Conservation (phyloP, 2,329 filamentous ascomycete species). For the Pezicula rhizophila region DNA sequence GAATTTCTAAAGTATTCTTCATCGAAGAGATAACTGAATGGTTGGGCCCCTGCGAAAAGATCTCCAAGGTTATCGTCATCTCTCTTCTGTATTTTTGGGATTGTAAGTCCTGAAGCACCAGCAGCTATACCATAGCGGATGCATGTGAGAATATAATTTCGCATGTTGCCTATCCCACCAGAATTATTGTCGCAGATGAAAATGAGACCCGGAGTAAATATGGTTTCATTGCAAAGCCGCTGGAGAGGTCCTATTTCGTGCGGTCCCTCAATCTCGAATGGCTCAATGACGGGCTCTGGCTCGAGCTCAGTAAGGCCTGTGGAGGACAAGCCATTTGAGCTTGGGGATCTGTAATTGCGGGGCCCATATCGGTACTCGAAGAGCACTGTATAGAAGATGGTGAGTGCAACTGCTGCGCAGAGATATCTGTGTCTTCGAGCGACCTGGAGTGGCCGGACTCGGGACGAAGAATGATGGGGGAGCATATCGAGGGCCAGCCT, state of each 20-base stretch:
- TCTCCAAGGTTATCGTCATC: constrained; percentile 35
- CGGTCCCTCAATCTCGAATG: background rate
- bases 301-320: too few relatives aligned
- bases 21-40: constrained; percentile 43
- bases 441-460: too few relatives aligned
- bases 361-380: too few relatives aligned
- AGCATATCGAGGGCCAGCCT: too few relatives aligned
- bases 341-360: too few relatives aligned
- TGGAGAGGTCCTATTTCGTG: constrained; percentile 32
- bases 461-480: too few relatives aligned
- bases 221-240: constrained; percentile 37
- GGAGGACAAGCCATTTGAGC: too few relatives aligned
- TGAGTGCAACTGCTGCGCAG: too few relatives aligned
- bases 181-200: constrained; percentile 46
- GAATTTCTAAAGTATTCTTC: constrained; percentile 36
- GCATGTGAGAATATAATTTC: constrained; percentile 45
- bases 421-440: constrained; percentile 19
- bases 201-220: constrained; percentile 35
- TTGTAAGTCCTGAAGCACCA: constrained; percentile 38
- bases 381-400: too few relatives aligned
- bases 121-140: constrained; percentile 43
- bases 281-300: background rate
- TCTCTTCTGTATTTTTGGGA: constrained; percentile 40
- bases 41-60: constrained; percentile 33
- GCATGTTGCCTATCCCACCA: constrained; percentile 44